Evolutionary conservation across 306 rosid species (phyloP), one percentile per base, ranked within the genome.

Genomic region (Cucumis cinereus): DNA sequence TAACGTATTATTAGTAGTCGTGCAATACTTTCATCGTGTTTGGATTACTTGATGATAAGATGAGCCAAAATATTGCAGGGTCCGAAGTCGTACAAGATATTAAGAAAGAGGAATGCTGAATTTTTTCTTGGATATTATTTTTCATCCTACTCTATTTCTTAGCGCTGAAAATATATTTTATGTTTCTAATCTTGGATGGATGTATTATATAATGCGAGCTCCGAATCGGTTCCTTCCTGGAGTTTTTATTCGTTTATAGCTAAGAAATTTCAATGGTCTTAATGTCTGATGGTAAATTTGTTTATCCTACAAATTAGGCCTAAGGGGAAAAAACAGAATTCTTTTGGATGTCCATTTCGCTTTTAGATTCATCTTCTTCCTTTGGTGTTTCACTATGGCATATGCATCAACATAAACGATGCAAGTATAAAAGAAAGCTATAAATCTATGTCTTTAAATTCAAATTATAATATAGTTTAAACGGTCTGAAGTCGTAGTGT

Each of bases 41-140:
- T n/a, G 28, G 76, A 74, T 15, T 69, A 78, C 76, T 8, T 64
- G 40, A 26, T 93, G 81, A 82, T 77, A 76, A 56, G 19, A 47
- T 43, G 66, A 67, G 53, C 40, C 72, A 78, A 52, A 12, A 16
- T 50, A 20, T 87, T 82, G 73, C 96, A 92, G 97, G 93, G 80
- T 82, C 24, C 77, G 86, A 81, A 90, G 86, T 81, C 88, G 87
- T 13, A 84, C 95, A 58, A 90, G 93, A 80, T 85, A 86, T 78
- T 89, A 88, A 83, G 43, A 79, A 52, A 78, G 10, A 5, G 16
- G 20, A 43, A 6, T 22, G 10, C 11, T 36, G 54, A 41, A 67
- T 64, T 28, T 23, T n/a, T 64, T n/a, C 3, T n/a, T 7, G 52
- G 20, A 66, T 38, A 66, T 66, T 38, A 66, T 66, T 38, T 38